Percentiles rank a stretch among this genome's conserved stretches.
Conservation (phyloP, 495 filamentous ascomycete species). For the Parathielavia hyrcaniae region DNA sequence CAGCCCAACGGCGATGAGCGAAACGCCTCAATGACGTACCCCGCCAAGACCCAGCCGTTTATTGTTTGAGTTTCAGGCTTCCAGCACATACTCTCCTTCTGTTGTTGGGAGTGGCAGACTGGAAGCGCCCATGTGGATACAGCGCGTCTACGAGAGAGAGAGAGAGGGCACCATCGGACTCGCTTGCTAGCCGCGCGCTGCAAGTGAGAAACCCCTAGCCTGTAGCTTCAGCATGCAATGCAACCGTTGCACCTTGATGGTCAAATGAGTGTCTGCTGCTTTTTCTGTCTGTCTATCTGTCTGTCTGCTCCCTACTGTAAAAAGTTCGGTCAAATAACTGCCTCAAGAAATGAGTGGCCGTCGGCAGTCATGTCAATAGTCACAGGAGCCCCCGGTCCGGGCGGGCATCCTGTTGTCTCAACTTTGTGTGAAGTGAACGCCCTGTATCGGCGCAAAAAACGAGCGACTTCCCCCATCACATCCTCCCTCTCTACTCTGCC, state of each 20-base stretch:
- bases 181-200: background rate
- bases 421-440: constrained; percentile 12
- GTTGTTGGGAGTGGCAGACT: background rate
- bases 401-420: background rate
- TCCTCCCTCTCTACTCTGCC: background rate
- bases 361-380: constrained; percentile 1
- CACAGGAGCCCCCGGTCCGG: background rate
- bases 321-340: constrained; percentile 4
- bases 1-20: background rate
- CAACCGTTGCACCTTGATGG: background rate
- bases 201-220: background rate
- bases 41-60: background rate
- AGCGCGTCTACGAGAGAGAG: background rate
- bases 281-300: constrained; percentile 1
- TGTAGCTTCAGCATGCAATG: background rate
- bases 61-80: background rate
- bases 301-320: constrained; percentile 5
- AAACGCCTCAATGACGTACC: background rate
- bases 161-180: background rate
- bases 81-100: background rate
- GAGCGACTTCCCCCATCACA: constrained; percentile 8
- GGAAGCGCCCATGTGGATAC: constrained; percentile 3
- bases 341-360: constrained; percentile 20
- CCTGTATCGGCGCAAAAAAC: background rate
- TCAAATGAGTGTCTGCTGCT: constrained; percentile 7